Conservation (phyloP, 179 eudicot species). For the Patellifolia procumbens region DNA sequence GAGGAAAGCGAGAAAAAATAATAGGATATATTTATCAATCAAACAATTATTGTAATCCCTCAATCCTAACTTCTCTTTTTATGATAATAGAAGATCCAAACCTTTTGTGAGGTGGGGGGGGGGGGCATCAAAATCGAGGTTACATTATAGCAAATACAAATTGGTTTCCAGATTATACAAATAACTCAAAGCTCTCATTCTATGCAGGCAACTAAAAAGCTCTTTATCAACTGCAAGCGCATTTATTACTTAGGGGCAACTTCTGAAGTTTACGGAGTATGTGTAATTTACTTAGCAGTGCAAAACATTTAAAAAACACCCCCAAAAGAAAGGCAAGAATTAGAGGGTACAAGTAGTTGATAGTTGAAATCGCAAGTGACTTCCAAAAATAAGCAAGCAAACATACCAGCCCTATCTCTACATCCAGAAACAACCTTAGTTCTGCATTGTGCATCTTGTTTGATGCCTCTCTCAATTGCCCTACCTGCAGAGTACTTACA, state of each 20-base stretch:
- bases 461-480: constrained; percentile 79
- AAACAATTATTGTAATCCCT: not conserved
- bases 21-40: not conserved
- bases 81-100: not conserved
- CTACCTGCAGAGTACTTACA: constrained; percentile 52
- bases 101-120: too few relatives aligned
- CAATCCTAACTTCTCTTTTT: not conserved
- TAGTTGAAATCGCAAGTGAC: not conserved
- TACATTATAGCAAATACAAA: not conserved
- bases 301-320: not conserved
- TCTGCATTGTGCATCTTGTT: constrained; percentile 76
- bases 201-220: not conserved
- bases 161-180: not conserved
- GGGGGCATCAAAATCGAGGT: not conserved
- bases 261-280: not conserved
- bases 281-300: not conserved
- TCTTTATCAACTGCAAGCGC: not conserved
- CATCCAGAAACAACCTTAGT: constrained; percentile 81
- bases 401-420: constrained; percentile 69
- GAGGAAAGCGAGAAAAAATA: constrained; percentile 16
- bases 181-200: not conserved
- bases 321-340: not conserved
- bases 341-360: not conserved
- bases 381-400: constrained; percentile 2
- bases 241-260: not conserved